Base-by-base conservation (phyloP, 805 yeast genomes). In the Huiozyma naganishii region DNA sequence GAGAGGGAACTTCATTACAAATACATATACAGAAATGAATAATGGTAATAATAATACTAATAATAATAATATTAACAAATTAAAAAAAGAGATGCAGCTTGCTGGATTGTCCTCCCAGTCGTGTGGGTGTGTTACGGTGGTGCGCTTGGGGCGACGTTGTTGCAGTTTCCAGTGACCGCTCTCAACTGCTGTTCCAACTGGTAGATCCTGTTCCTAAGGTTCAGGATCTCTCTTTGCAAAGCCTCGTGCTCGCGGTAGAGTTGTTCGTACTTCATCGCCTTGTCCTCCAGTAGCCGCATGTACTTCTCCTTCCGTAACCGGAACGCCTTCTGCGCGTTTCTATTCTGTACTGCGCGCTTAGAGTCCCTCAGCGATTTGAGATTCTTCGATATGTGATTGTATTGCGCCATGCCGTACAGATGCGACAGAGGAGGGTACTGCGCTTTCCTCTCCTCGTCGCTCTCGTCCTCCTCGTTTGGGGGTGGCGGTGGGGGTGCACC, bases 321-420 rank as follows among this genome's bases (percentile, higher is more conserved):
- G 67, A 88, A 88, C 7, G 95, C 95, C 53, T 85, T 76, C 64
- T 88, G 97, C 5, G 96, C 95, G 47, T 77, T 80, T 56, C 96
- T 71, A 67, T 88, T 88, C 65, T 89, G 97, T 5, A 80, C 86
- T 2, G 96, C 95, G 49, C 97, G 76, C 62, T 84, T 85, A 34
- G 90, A 74, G 45, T 71, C 73, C 17, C 50, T 45, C 32, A 39
- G n/a, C 27, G 23, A 17, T 17, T 17, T 17, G 23, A 17, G 23
- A 17, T 17, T 17, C 23, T 17, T 17, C 2, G 23, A 17, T 17
- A 17, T 17, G 23, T 17, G 33, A 5, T 8, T 9, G 33, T 11
- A 8, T 2, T 11, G 33, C 11, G 11, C n/a, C n/a, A 9, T 30
- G 33, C 33, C 33, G 33, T 11, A 8, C n/a, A 8, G 4, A 4